Conservation (phyloP, 352 stramenopile species). For the Phytophthora sp. region DNA sequence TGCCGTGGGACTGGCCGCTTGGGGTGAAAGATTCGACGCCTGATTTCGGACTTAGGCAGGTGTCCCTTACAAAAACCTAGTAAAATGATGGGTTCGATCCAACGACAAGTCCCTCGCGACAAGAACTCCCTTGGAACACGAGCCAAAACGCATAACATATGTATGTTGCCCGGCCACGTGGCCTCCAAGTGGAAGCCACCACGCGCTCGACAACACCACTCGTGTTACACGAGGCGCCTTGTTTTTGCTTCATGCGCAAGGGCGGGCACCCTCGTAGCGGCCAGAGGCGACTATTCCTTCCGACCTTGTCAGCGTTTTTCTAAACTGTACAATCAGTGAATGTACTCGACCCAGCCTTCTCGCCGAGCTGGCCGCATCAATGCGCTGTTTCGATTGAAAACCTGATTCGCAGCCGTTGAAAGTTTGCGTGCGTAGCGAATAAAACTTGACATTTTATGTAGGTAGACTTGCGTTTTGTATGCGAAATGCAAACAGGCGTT, state of each 20-base stretch:
- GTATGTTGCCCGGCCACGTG: slow-evolving; percentile 21
- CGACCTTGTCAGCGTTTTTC: slow-evolving; percentile 9
- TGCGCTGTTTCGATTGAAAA: background rate
- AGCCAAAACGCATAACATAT: background rate
- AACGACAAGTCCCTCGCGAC: background rate
- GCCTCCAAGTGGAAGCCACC: slow-evolving; percentile 26
- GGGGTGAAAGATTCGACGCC: slow-evolving; percentile 22
- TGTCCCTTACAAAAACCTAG: slow-evolving; percentile 9
- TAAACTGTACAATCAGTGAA: slow-evolving; percentile 6
- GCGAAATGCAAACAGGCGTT: background rate
- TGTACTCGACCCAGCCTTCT: slow-evolving; percentile 10
- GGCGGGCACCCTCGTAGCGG: background rate
- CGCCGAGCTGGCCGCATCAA: background rate
- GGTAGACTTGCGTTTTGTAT: slow-evolving; percentile 16
- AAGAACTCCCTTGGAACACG: slow-evolving; percentile 4
- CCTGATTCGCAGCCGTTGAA: slow-evolving; percentile 20
- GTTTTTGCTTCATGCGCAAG: slow-evolving; percentile 29
- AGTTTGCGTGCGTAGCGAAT: slow-evolving; percentile 21
- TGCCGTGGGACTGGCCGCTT: background rate
- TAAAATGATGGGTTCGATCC: slow-evolving; percentile 14
- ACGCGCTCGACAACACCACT: slow-evolving; percentile 7
- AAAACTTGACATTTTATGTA: too few species aligned
- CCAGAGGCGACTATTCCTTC: slow-evolving; percentile 12
- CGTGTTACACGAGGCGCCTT: slow-evolving; percentile 14
- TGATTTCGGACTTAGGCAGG: slow-evolving; percentile 35